Percentiles rank a stretch among this genome's conserved stretches.
Evolutionary conservation across 2,329 filamentous ascomycete genomes (phyloP).

Genomic region (Colletotrichum liriopes): DNA sequence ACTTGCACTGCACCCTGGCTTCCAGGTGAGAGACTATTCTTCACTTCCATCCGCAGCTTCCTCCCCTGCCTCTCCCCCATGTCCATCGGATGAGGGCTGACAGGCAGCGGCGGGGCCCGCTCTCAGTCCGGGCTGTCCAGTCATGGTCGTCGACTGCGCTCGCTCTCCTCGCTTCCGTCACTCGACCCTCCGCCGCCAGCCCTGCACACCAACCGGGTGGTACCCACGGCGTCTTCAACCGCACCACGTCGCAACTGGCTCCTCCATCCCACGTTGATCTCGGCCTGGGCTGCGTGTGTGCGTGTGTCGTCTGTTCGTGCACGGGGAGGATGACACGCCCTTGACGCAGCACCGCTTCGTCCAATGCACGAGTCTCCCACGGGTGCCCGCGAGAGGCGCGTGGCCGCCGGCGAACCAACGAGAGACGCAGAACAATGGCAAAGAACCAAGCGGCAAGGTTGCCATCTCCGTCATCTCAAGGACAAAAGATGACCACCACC

Average conservation of each 20-base stretch:
- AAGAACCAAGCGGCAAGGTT: slow-evolving; percentile 22
- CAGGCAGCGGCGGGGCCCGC: background rate
- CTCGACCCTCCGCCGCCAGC: background rate
- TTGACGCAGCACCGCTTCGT: slow-evolving; percentile 32
- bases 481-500: background rate
- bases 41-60: slow-evolving; percentile 22
- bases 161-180: background rate
- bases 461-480: slow-evolving; percentile 3
- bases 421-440: background rate
- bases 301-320: slow-evolving; percentile 2
- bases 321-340: slow-evolving; percentile 39
- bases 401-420: slow-evolving; percentile 10
- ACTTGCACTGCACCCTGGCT: background rate
- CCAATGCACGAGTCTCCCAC: background rate
- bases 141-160: background rate
- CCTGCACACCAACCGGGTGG: slow-evolving; percentile 38
- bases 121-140: slow-evolving; percentile 34
- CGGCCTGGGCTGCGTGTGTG: slow-evolving; percentile 19
- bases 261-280: slow-evolving; percentile 29
- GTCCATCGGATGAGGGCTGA: slow-evolving; percentile 38
- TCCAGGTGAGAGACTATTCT: background rate
- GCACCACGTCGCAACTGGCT: slow-evolving; percentile 28
- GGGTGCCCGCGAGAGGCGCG: slow-evolving; percentile 16
- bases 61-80: background rate
- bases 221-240: slow-evolving; percentile 35